Percentiles rank a stretch among this genome's conserved stretches.
Evolutionary conservation across 2,329 filamentous ascomycete genomes (phyloP).

Genomic region (Aphanocladium album): DNA sequence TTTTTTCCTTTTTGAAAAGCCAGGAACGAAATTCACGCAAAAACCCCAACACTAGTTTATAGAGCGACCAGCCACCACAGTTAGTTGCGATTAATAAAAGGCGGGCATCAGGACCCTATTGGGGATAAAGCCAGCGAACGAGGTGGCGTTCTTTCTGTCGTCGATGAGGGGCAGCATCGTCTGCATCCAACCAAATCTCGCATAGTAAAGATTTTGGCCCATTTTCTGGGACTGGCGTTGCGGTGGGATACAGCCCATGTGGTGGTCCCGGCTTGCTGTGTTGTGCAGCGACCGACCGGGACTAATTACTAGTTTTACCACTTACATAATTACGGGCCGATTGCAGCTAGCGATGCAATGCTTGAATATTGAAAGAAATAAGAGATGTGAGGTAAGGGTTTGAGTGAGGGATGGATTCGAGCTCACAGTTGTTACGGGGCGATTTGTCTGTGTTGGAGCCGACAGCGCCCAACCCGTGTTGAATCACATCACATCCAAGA

Average conservation of each 20-base stretch:
- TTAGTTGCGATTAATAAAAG: not conserved
- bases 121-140: not conserved
- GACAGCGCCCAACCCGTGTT: no score
- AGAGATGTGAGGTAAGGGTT: no score
- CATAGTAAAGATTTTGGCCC: not conserved
- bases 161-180: not conserved
- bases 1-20: not conserved
- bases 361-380: no score
- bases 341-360: not conserved
- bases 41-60: no score
- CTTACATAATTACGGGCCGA: not conserved
- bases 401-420: no score
- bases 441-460: no score
- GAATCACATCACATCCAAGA: not conserved
- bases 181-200: not conserved
- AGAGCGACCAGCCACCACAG: not conserved
- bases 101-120: not conserved
- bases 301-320: not conserved
- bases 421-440: no score
- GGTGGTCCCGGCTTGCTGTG: not conserved
- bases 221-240: not conserved
- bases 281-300: not conserved
- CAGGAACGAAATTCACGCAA: not conserved
- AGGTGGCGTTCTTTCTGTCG: not conserved
- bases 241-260: not conserved